phyloP scores from a whole-genome alignment of 129 eudicot genomes.

The Flaveria bidentis region DNA sequence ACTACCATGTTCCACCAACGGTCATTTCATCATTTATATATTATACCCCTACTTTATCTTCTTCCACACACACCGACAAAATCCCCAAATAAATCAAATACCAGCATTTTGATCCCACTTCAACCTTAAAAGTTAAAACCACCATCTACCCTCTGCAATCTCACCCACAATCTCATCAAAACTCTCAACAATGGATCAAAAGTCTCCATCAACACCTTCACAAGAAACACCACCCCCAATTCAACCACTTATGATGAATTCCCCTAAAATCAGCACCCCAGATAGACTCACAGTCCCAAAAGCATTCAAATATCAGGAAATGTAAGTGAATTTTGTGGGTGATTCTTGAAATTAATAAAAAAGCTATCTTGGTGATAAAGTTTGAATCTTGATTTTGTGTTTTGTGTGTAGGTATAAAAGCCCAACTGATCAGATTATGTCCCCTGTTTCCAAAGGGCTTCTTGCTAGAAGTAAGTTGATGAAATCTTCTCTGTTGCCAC shows the following conservation, averaged over 20 bases:
- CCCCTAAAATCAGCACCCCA: constrained; percentile 36
- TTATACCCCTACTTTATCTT: neutral
- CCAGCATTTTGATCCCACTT: neutral
- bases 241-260: too few relatives aligned
- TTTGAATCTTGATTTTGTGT: neutral
- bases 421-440: constrained; percentile 86
- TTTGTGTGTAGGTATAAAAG: constrained; percentile 66
- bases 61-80: constrained; percentile 27
- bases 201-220: constrained; percentile 21
- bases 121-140: constrained; percentile 28
- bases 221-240: constrained; percentile 11
- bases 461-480: constrained; percentile 72
- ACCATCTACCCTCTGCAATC: neutral
- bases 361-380: neutral
- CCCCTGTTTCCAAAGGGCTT: constrained; percentile 70
- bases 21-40: neutral
- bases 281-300: constrained; percentile 81
- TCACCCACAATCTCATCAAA: constrained; percentile 9
- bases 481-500: constrained; percentile 29
- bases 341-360: neutral
- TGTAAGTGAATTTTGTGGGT: constrained; percentile 37
- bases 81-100: constrained; percentile 10
- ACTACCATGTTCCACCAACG: constrained; percentile 19
- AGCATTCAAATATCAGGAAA: constrained; percentile 75
- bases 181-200: constrained; percentile 33